phyloP scores from a whole-genome alignment of 495 filamentous ascomycete species.

The Xylaria venustula region DNA sequence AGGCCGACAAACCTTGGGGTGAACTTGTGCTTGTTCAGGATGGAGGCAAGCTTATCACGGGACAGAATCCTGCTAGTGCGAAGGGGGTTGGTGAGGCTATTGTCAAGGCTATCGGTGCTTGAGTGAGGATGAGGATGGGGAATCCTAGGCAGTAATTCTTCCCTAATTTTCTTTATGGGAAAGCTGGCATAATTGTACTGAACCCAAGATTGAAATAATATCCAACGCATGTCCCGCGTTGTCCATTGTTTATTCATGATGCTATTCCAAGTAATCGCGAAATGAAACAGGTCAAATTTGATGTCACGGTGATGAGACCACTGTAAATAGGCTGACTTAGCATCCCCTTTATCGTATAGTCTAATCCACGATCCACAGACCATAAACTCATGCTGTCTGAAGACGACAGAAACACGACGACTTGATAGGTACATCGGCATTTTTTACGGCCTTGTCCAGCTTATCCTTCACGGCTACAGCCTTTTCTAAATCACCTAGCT shows the following conservation, averaged over 20 bases:
- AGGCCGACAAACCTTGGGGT: conserved; percentile 57
- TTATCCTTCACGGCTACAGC: conserved; percentile 48
- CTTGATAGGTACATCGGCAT: conserved; percentile 58
- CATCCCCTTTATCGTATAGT: no score
- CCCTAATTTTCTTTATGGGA: not conserved
- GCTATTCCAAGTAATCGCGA: not conserved
- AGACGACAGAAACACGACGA: conserved; percentile 63
- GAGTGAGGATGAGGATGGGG: not conserved
- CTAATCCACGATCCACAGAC: no score
- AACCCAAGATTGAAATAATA: not conserved
- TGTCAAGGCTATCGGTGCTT: conserved; percentile 30
- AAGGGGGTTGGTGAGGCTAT: conserved; percentile 55
- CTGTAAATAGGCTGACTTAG: not conserved
- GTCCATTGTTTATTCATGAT: not conserved
- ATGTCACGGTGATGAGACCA: not conserved
- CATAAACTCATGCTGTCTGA: not conserved
- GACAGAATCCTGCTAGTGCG: conserved; percentile 72
- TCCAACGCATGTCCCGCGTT: not conserved
- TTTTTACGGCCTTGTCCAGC: conserved; percentile 48
- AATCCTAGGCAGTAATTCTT: no score
- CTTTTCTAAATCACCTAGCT: conserved; percentile 47
- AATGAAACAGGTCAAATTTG: not conserved
- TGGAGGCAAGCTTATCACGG: conserved; percentile 63
- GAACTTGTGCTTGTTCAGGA: conserved; percentile 58
- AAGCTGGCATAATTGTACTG: not conserved